Percentiles rank a stretch among this genome's conserved stretches.
These are phyloP conservation scores for Tillandsia leiboldiana DNA, from an alignment of 176 grass and related monocot species.

Conservation along the genomic window DNA sequence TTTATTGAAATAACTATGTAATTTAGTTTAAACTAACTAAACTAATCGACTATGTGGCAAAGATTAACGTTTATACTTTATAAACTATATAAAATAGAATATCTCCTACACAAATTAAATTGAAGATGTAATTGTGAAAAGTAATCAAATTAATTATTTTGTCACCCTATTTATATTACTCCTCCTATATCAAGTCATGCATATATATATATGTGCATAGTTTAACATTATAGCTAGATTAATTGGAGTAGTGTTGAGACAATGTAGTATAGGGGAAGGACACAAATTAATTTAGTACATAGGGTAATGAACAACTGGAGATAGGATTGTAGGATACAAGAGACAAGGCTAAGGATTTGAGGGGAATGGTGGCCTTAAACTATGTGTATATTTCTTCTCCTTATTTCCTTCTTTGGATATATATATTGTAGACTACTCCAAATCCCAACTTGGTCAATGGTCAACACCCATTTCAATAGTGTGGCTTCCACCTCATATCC, in stretches of 20 bases:
- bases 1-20: too few relatives aligned
- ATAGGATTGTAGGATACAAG: neutral
- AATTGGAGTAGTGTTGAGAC: neutral
- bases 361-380: neutral
- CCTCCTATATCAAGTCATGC: neutral
- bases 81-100: too few relatives aligned
- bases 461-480: neutral
- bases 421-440: neutral
- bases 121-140: too few relatives aligned
- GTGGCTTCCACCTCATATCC: constrained; percentile 2
- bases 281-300: neutral
- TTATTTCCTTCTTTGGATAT: neutral
- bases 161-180: too few relatives aligned
- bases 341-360: constrained; percentile 2
- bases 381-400: neutral
- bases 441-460: neutral
- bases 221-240: neutral
- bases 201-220: neutral
- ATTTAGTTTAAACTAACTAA: too few relatives aligned
- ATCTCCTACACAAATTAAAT: too few relatives aligned
- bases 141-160: too few relatives aligned
- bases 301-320: neutral
- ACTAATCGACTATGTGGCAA: too few relatives aligned
- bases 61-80: too few relatives aligned
- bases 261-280: neutral